Evolutionary conservation across 371 early-diverging fungal genomes (phyloP).

Genomic region (Saksenaea vasiformis): DNA sequence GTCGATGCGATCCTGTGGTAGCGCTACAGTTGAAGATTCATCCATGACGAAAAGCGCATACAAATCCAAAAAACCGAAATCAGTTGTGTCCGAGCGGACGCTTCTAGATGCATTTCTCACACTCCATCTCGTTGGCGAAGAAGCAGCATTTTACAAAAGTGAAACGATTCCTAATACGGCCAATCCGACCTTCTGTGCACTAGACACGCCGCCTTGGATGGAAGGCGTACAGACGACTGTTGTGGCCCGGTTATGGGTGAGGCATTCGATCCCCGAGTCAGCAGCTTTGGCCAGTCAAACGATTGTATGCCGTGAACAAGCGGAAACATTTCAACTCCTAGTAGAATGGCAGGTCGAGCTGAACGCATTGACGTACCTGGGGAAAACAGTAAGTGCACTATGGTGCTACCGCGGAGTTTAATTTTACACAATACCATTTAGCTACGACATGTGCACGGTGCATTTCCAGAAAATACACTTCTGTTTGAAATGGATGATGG

Average conservation of each 20-base stretch:
- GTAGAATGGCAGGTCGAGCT: slow-evolving; percentile 58
- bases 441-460: slow-evolving; percentile 38
- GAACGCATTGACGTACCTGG: slow-evolving; percentile 46
- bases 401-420: background rate
- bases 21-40: slow-evolving; percentile 40
- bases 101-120: slow-evolving; percentile 38
- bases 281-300: slow-evolving; percentile 19
- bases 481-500: slow-evolving; percentile 58
- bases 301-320: slow-evolving; percentile 13
- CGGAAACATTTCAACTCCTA: slow-evolving; percentile 35
- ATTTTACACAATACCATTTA: slow-evolving; percentile 6
- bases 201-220: slow-evolving; percentile 31
- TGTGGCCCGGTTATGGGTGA: slow-evolving; percentile 47
- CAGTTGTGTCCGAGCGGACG: slow-evolving; percentile 10
- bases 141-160: slow-evolving; percentile 37
- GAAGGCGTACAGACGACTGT: slow-evolving; percentile 35
- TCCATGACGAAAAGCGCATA: slow-evolving; percentile 45
- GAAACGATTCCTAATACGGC: slow-evolving; percentile 46
- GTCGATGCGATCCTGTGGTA: slow-evolving; percentile 21
- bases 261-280: slow-evolving; percentile 47
- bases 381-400: slow-evolving; percentile 39
- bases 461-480: slow-evolving; percentile 57
- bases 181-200: slow-evolving; percentile 40
- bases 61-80: slow-evolving; percentile 11
- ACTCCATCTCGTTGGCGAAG: slow-evolving; percentile 19